Evolutionary conservation across 768 basidiomycete species (phyloP).

Genomic region (Tylopilus rubrobrunneus): DNA sequence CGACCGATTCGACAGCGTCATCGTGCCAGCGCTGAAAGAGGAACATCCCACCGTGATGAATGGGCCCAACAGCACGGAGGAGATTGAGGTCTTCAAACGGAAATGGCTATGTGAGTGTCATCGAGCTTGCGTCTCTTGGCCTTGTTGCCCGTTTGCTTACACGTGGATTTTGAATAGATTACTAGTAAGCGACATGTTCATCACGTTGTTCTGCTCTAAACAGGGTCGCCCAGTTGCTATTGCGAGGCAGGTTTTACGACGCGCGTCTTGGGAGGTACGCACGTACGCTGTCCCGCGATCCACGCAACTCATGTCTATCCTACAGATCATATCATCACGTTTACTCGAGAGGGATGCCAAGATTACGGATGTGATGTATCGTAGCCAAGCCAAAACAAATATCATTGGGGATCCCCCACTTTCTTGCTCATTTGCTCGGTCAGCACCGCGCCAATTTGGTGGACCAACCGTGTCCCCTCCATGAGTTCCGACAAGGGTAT

Average conservation of each 20-base stretch:
- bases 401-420: constrained; percentile 19
- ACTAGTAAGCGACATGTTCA: neutral
- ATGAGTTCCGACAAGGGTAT: constrained; percentile 46
- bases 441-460: constrained; percentile 43
- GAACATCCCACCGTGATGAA: neutral
- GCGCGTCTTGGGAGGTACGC: neutral
- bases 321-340: neutral
- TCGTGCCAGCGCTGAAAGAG: neutral
- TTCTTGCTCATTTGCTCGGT: constrained; percentile 44
- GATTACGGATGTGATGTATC: constrained; percentile 47
- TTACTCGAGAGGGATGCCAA: neutral
- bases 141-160: neutral
- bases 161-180: neutral
- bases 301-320: neutral
- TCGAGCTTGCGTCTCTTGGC: no score
- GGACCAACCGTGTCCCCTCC: constrained; percentile 42
- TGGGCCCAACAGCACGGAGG: neutral
- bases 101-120: neutral
- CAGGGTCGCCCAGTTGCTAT: neutral
- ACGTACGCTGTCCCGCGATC: neutral
- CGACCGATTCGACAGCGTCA: no score
- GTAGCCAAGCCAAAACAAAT: neutral
- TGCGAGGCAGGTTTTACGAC: neutral
- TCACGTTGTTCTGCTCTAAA: neutral
- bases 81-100: neutral